phyloP scores from a whole-genome alignment of 441 rosid genomes.

The Aquilaria agallochum region DNA sequence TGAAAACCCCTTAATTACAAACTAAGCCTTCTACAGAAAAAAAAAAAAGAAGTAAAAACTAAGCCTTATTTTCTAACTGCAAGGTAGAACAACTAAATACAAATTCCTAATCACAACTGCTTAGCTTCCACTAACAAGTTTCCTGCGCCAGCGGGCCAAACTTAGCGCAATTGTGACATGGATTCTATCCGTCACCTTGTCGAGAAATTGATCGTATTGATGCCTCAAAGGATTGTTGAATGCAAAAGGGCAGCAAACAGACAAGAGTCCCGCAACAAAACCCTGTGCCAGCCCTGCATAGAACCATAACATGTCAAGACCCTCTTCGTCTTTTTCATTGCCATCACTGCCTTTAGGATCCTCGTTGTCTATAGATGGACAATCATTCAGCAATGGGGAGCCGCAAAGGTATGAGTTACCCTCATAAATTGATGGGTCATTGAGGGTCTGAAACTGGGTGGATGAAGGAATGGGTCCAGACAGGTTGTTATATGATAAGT shows the following conservation, averaged over 20 bases:
- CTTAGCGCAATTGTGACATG: neutral
- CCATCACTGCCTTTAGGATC: too few species aligned
- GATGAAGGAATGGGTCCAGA: conserved; percentile 21
- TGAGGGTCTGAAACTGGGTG: conserved; percentile 22
- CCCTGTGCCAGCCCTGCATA: conserved; percentile 10
- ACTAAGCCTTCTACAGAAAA: too few species aligned
- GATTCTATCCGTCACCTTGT: conserved; percentile 3
- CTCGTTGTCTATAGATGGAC: conserved; percentile 1
- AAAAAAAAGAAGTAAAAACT: too few species aligned
- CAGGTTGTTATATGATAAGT: conserved; percentile 30
- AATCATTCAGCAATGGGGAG: conserved; percentile 16
- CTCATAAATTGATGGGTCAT: conserved; percentile 24
- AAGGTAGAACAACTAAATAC: too few species aligned
- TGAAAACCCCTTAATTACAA: too few species aligned
- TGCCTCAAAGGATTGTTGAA: conserved; percentile 14
- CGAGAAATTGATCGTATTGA: conserved; percentile 11
- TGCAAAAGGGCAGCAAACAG: conserved; percentile 7
- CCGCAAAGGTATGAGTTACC: conserved; percentile 32
- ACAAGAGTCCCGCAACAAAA: conserved; percentile 18
- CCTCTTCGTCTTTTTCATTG: too few species aligned
- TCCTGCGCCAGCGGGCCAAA: neutral
- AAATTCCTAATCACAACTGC: too few species aligned
- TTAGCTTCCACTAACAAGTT: neutral
- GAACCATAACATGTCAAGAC: neutral
- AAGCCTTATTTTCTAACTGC: too few species aligned